Base-by-base conservation (phyloP, 2,329 filamentous ascomycete genomes). In the Clathrospora elynae region DNA sequence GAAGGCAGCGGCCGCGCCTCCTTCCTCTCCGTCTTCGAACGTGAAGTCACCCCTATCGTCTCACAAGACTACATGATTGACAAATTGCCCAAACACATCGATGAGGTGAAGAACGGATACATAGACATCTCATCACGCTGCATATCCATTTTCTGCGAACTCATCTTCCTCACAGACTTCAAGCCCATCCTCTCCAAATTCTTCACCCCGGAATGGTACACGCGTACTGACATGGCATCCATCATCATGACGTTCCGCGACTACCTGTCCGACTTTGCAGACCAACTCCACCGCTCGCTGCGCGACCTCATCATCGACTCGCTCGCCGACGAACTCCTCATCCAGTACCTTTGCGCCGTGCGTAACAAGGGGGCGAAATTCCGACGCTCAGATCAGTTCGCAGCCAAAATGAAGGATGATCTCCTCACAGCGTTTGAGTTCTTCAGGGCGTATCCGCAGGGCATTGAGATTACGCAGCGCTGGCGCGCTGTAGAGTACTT, bases 181-280 rank as follows among this genome's bases (percentile, higher is more conserved):
- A 81, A 80, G 52, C 69, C 83, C 17, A 90, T 95, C 24, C 84
- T 96, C 66, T 80, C 86, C 30, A 88, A 93, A 53, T 91, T 97
- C 75, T 99, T 97, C 76, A 96, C 91, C 0, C 78, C 84, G 6
- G 82, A 83, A 51, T 99, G 93, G 93, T 99, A 99, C 72, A 75
- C 80, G 28, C 83, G 84, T 61, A 90, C 86, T 26, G 86, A 88
- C 42, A 92, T 99, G 83, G 90, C 90, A 62, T 89, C 92, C 59
- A 96, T 99, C 76, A 87, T 90, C 32, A 89, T 87, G 17, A 99
- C 93, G 0, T 92, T 99, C 66, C 89, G 95, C 57, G 93, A 97
- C 72, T 99, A 99, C 73, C 81, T 97, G 58, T 75, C 80, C 62
- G 92, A 99, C 73, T 96, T 96, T 75, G 81, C 84, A 46, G 78